Evolutionary conservation across 2,329 filamentous ascomycete genomes (phyloP), one percentile per base, ranked within the genome.

Genomic region (Cytospora piceicola): DNA sequence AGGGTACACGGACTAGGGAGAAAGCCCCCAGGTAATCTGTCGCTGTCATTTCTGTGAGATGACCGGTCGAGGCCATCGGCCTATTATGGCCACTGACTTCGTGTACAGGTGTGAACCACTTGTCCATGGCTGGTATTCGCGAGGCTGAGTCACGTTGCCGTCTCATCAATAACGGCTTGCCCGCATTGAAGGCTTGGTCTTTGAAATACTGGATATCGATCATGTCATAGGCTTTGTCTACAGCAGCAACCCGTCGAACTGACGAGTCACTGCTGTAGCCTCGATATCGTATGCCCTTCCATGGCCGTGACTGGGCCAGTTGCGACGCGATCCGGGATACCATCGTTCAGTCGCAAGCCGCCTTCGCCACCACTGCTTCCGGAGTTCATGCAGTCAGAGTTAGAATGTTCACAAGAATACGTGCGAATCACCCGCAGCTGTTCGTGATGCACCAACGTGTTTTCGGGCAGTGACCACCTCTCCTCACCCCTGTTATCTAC

Each of bases 131-230:
- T 27, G 58, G 49, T 56, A 68, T 34, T 27, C 51, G 24, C 11
- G 30, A 14, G 56, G 29, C 4, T 15, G 39, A 42, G 24, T 63
- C 29, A 12, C 56, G n/a, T 12, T 51, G 58, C 34, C 17, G 27
- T 36, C 42, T 68, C 62, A 68, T 51, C n/a, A 67, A 29, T 55
- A 65, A 8, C 20, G 67, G 61, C n/a, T 51, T 57, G n/a, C 53
- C 58, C 34, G 36, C 49, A 27, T 54, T 30, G 24, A 67, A 63
- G 54, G 53, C 55, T 7, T 46, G 39, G 12, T 62, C 39, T 20
- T 34, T 55, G 27, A 68, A 57, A 0, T 24, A 29, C 24, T 42
- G 15, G 6, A 39, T 15, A 12, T 42, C 58, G 27, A 67, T 54
- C 7, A 7, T 42, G n/a, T 53, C 64, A 34, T 64, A 49, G 29